These are phyloP conservation scores for Salix exigua DNA, from an alignment of 345 rosid genomes.

Conservation along the genomic window DNA sequence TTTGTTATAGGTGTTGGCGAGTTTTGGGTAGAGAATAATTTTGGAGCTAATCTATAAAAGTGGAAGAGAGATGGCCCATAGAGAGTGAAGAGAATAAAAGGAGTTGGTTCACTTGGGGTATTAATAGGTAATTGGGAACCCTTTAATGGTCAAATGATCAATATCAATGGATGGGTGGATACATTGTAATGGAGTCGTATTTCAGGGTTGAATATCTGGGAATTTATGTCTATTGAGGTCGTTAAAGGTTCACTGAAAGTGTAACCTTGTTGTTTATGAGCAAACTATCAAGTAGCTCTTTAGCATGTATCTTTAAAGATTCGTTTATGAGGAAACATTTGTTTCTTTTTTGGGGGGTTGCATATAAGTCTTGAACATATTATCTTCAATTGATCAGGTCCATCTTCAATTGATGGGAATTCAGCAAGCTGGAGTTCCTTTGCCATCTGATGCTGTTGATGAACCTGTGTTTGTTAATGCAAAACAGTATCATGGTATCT, in stretches of 20 bases:
- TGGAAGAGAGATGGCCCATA: neutral
- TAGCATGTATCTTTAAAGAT: neutral
- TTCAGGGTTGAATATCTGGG: neutral
- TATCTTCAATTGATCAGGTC: constrained; percentile 47
- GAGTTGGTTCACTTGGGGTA: neutral
- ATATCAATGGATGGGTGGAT: neutral
- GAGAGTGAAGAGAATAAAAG: neutral
- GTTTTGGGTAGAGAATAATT: neutral
- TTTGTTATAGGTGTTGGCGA: neutral
- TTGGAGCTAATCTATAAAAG: neutral
- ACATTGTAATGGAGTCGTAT: neutral
- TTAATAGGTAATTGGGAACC: neutral
- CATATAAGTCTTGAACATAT: neutral
- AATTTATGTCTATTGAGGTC: neutral
- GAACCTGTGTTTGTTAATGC: constrained; percentile 99
- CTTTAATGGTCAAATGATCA: neutral
- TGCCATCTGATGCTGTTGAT: constrained; percentile 87
- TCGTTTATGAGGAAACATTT: neutral
- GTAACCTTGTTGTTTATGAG: neutral
- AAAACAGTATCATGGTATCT: constrained; percentile 92
- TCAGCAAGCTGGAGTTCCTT: constrained; percentile 95
- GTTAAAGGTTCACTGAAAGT: neutral
- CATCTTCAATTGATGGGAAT: constrained; percentile 95
- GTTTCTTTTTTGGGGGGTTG: neutral
- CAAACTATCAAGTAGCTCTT: neutral